Evolutionary conservation across 2,329 filamentous ascomycete species (phyloP), one percentile per base, ranked within the genome.

Genomic region (Colletotrichum viniferum): DNA sequence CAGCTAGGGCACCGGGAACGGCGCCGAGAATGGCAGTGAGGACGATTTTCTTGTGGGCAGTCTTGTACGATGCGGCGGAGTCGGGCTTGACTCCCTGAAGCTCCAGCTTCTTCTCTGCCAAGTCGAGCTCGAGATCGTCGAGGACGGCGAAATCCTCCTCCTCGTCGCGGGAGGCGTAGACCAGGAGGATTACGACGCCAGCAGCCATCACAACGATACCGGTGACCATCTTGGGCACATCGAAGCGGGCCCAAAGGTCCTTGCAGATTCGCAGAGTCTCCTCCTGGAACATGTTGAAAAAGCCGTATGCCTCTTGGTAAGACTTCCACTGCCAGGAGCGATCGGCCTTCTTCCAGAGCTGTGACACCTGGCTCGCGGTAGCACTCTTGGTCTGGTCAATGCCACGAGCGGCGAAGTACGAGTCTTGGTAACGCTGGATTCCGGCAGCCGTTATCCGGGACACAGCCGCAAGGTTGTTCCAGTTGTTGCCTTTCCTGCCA

Each of bases 181-280:
- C 86, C 1, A 94, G 86, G 67, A 98, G 87, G 7, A 94, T 84
- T 3, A 92, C 78, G 26, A 98, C 89, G 4, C 94, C 92, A 28
- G 91, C 85, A 4, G 91, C 88, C 77, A 97, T 90, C 69, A 98
- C 90, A 1, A 84, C 82, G 48, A 98, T 92, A 62, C 97, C 97
- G 77, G 94, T 88, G 16, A 94, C 81, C 96, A 99, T 99, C 82
- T 94, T 94, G 3, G 92, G 89, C 24, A 98, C 88, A 82, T 99
- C 95, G 79, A 99, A 99, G 43, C 94, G 92, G 26, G 97, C 96
- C 97, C 97, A 99, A 18, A 98, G 87, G 52, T 89, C 90, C 82
- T 96, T 94, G 86, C 95, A 98, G 14, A 96, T 89, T 32, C 88
- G 88, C 60, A 99, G 87, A 1, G 94, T 98, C 81, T 95, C 92